Evolutionary conservation across 371 early-diverging fungal genomes (phyloP).

Genomic region (Syncephalastrum monosporum): DNA sequence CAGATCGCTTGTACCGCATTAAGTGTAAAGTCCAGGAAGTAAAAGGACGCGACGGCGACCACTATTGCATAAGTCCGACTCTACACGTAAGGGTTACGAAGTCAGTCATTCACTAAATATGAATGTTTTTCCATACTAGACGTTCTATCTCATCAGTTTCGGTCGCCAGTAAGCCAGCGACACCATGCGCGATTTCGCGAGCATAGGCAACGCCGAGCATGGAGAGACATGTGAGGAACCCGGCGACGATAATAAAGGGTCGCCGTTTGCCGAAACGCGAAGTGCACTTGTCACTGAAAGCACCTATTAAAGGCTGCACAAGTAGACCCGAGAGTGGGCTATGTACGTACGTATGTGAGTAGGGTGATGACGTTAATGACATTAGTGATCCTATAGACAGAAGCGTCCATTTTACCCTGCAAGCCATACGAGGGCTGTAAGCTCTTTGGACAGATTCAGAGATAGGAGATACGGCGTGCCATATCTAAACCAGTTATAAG

Average conservation of each 20-base stretch:
- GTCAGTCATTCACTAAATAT: not conserved
- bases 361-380: no score
- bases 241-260: constrained; percentile 62
- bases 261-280: constrained; percentile 61
- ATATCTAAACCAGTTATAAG: constrained; percentile 37
- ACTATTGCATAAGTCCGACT: constrained; percentile 33
- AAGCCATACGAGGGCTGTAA: constrained; percentile 75
- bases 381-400: no score
- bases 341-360: no score
- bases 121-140: constrained; percentile 21
- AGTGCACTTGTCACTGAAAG: constrained; percentile 61
- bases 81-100: constrained; percentile 1
- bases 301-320: constrained; percentile 54
- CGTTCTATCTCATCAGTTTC: constrained; percentile 58
- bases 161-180: constrained; percentile 16
- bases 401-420: constrained; percentile 46
- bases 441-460: constrained; percentile 65
- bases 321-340: constrained; percentile 64
- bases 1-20: constrained; percentile 73
- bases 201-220: constrained; percentile 71
- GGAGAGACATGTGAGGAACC: constrained; percentile 54
- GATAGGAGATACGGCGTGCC: constrained; percentile 80
- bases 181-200: constrained; percentile 41
- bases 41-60: constrained; percentile 72
- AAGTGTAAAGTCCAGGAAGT: constrained; percentile 77